Conservation (phyloP, 2,329 filamentous ascomycete genomes). For the Fusarium lyarnte region DNA sequence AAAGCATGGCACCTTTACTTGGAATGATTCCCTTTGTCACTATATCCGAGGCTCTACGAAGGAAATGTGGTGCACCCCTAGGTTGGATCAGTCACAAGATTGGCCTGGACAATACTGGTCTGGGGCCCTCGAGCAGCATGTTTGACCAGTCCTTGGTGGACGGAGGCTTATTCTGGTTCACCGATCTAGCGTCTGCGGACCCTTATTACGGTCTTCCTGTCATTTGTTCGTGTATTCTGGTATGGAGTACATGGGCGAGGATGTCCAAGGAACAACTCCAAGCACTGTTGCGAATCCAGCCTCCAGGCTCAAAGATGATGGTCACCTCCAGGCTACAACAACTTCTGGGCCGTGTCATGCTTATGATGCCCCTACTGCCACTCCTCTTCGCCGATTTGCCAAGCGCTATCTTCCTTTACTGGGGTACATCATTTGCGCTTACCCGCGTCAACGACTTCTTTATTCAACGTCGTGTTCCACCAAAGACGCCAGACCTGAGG, state of each 20-base stretch:
- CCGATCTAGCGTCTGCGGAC: constrained; percentile 62
- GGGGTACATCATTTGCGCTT: constrained; percentile 50
- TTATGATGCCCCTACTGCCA: constrained; percentile 49
- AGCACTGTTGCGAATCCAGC: constrained; percentile 38
- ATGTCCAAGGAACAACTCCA: constrained; percentile 44
- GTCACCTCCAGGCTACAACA: constrained; percentile 38
- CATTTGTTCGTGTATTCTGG: constrained; percentile 46
- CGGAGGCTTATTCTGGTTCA: constrained; percentile 66
- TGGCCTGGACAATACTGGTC: constrained; percentile 41
- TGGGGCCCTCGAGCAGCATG: constrained; percentile 41
- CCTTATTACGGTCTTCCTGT: constrained; percentile 60
- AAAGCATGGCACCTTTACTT: constrained; percentile 51
- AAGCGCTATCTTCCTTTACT: constrained; percentile 54
- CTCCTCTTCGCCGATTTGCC: constrained; percentile 50
- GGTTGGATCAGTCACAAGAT: constrained; percentile 46
- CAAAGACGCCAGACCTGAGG: constrained; percentile 26
- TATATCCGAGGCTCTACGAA: constrained; percentile 60
- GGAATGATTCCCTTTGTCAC: constrained; percentile 60
- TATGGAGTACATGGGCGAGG: constrained; percentile 43
- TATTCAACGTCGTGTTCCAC: constrained; percentile 38
- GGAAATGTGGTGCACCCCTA: constrained; percentile 52
- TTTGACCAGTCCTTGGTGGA: constrained; percentile 55
- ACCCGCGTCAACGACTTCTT: constrained; percentile 48
- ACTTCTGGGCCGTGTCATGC: constrained; percentile 44
- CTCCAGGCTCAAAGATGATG: constrained; percentile 18